These are phyloP conservation scores for Oryza punctata DNA, from an alignment of 176 grass and related monocot genomes.

Conservation along the genomic window DNA sequence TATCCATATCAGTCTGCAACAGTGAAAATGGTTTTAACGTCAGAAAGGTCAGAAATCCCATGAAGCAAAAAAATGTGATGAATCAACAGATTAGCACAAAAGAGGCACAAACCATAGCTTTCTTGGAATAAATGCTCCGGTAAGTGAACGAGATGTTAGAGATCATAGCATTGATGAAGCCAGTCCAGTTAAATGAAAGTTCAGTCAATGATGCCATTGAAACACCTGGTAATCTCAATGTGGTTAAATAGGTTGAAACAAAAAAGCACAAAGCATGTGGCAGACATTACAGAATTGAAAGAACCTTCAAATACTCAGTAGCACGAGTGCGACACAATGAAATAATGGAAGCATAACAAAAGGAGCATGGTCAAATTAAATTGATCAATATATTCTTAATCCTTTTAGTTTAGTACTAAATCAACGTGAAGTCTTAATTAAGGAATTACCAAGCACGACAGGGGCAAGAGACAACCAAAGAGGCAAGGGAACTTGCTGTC, in stretches of 20 bases:
- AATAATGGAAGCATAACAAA: slow-evolving; percentile 7
- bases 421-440: slow-evolving; percentile 14
- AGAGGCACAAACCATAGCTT: slow-evolving; percentile 85
- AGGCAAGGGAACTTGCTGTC: slow-evolving; percentile 80
- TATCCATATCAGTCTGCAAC: slow-evolving; percentile 98
- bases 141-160: slow-evolving; percentile 99
- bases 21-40: slow-evolving; percentile 19
- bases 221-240: slow-evolving; percentile 72
- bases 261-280: neutral
- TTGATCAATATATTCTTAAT: neutral
- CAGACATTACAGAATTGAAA: neutral
- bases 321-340: neutral
- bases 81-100: slow-evolving; percentile 12
- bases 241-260: slow-evolving; percentile 40
- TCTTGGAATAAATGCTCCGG: slow-evolving; percentile 97
- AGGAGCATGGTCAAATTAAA: slow-evolving; percentile 1
- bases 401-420: slow-evolving; percentile 6
- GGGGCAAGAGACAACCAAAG: slow-evolving; percentile 97
- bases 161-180: slow-evolving; percentile 99
- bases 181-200: slow-evolving; percentile 94
- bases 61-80: slow-evolving; percentile 1
- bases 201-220: slow-evolving; percentile 97
- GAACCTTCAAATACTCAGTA: neutral
- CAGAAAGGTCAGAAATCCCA: slow-evolving; percentile 1
- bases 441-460: slow-evolving; percentile 87